Evolutionary conservation across 2,329 filamentous ascomycete genomes (phyloP).

Genomic region (Pseudogymnoascus sp.): DNA sequence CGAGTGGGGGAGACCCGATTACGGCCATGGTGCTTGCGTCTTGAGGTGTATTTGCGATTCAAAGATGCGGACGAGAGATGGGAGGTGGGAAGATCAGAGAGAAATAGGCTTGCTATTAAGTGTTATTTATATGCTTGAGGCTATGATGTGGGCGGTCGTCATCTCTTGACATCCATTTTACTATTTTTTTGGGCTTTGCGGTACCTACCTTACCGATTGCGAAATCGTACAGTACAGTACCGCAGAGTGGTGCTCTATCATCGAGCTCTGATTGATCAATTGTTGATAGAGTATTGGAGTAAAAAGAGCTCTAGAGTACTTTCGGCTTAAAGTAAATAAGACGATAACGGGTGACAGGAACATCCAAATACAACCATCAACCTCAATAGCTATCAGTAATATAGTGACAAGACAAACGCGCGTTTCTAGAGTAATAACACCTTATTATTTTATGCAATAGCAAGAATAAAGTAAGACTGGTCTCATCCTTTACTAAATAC

Average conservation of each 20-base stretch:
- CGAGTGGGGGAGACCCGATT: slow-evolving; percentile 10
- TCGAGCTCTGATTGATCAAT: slow-evolving; percentile 6
- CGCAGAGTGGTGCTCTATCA: neutral
- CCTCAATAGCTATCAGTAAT: neutral
- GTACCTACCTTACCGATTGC: neutral
- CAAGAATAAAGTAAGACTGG: neutral
- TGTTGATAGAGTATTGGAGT: neutral
- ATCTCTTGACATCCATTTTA: neutral
- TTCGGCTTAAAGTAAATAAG: neutral
- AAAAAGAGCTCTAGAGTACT: neutral
- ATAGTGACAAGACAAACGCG: neutral
- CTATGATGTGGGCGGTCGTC: neutral
- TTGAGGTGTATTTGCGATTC: neutral
- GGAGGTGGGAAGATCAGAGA: neutral
- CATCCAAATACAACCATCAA: neutral
- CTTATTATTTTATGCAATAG: neutral
- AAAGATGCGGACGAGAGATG: neutral
- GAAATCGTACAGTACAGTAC: neutral
- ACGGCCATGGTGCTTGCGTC: slow-evolving; percentile 9
- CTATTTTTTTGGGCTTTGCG: slow-evolving; percentile 4
- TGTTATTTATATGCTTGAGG: neutral
- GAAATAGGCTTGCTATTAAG: neutral
- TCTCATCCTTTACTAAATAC: neutral
- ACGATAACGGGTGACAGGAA: neutral
- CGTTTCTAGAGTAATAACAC: neutral